Base-by-base conservation (phyloP, 2,329 filamentous ascomycete species). In the Aspergillus versicolor region DNA sequence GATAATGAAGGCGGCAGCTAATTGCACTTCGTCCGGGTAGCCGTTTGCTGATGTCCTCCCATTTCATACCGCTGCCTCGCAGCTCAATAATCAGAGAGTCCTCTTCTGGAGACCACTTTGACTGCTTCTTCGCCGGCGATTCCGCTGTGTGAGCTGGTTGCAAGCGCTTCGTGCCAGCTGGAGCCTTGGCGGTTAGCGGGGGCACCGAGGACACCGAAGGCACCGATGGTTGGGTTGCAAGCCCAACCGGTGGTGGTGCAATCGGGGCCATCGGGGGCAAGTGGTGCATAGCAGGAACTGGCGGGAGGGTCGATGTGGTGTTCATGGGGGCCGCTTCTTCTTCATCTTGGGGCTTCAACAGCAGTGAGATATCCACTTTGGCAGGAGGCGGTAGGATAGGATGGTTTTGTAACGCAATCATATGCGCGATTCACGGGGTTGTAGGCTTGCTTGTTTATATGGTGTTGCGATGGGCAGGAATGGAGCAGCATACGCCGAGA, bases 11-110 rank as follows among this genome's bases (percentile, higher is more conserved):
- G 43, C 93, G 88, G 75, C 93, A 97, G 67, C 92, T 96, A 68
- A 97, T 97, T 56, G 92, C 88, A 75, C 92, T 97, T 66, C 94
- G 86, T 61, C 93, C 93, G 3, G 92, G 92, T 49, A 97, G 79
- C 54, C 88, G 85, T 78, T 93, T 95, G 61, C 91, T 95, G 67
- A 97, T 97, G 74, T 97, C 93, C 71, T 97, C 93, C 94, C 93
- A 97, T 73, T 97, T 97, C 91, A 97, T 96, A 8, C 91, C 90
- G 66, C 88, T 88, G 38, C 91, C 91, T 57, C 93, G 86, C 61
- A 97, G 84, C 73, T 95, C 90, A 67, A 97, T 96, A 66, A 96
- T 96, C 48, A 94, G 79, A n/a, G 89, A 86, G 74, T 97, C 92
- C 74, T 97, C 93, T 61, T 97, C 91, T 1, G 89, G 82, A 5